Evolutionary conservation across 352 stramenopile genomes (phyloP).

Genomic region (Phytophthora hibernalis): DNA sequence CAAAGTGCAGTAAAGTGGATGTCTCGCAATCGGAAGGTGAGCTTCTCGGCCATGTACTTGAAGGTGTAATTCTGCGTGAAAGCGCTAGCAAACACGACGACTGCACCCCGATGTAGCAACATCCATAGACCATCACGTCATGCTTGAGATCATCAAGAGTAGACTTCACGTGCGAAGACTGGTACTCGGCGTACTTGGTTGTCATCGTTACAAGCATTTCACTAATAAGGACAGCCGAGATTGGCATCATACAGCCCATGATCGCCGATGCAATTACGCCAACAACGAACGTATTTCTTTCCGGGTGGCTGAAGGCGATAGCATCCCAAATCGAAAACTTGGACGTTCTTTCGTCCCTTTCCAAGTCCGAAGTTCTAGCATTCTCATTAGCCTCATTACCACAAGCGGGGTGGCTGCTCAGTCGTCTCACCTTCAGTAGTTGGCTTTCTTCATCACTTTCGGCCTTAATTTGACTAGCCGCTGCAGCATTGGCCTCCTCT

Average conservation of each 20-base stretch:
- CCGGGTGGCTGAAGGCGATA: conserved; percentile 24
- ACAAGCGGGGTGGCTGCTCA: no score
- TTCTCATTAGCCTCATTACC: no score
- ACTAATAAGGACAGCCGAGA: conserved; percentile 29
- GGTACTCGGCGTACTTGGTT: conserved; percentile 3
- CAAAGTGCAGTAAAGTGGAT: conserved; percentile 53
- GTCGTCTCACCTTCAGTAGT: no score
- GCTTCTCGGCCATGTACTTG: conserved; percentile 57
- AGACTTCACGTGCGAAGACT: no score
- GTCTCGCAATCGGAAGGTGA: conserved; percentile 58
- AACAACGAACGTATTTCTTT: conserved; percentile 38
- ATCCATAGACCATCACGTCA: conserved; percentile 29
- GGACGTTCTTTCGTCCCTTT: no score
- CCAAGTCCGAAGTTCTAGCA: no score
- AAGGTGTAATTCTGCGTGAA: conserved; percentile 54
- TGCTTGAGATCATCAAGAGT: conserved; percentile 34
- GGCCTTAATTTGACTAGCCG: no score
- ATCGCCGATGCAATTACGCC: conserved; percentile 37
- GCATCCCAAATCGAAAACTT: not conserved
- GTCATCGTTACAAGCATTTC: conserved; percentile 29
- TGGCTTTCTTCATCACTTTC: not conserved
- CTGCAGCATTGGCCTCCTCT: conserved; percentile 12
- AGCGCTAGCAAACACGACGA: conserved; percentile 35
- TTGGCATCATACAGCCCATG: conserved; percentile 37
- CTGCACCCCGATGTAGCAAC: conserved; percentile 41